A percentile compares a stretch with the other conserved stretches of the same genome.
Evolutionary conservation across 2,329 filamentous ascomycete species (phyloP).

Genomic region (Neodidymelliopsis sp.): DNA sequence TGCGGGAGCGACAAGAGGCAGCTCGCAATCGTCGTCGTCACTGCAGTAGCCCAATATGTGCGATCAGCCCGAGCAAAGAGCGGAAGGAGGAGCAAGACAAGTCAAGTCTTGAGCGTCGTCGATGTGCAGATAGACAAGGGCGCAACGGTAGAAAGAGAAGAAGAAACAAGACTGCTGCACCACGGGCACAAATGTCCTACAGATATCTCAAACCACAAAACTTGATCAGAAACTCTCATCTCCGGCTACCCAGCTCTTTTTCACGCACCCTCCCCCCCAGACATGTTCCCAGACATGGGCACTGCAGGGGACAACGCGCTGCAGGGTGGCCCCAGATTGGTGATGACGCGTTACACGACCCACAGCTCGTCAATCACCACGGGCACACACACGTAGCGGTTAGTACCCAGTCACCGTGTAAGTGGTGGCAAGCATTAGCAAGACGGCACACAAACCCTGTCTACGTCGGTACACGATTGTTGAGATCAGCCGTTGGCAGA

Average conservation of each 20-base stretch:
- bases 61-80: neutral
- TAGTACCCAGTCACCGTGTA: neutral
- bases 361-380: neutral
- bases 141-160: neutral
- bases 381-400: no score
- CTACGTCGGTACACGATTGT: no score
- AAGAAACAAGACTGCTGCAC: slow-evolving; percentile 9
- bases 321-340: slow-evolving; percentile 14
- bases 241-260: slow-evolving; percentile 8
- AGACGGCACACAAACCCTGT: no score
- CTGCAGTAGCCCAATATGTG: slow-evolving; percentile 3
- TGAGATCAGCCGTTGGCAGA: no score
- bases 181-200: slow-evolving; percentile 2
- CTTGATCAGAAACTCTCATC: slow-evolving; percentile 8
- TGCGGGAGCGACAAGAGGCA: slow-evolving; percentile 10
- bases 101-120: no score
- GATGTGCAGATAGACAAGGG: neutral
- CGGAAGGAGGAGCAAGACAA: slow-evolving; percentile 6
- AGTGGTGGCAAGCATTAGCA: no score
- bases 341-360: slow-evolving; percentile 18
- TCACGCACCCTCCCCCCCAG: neutral
- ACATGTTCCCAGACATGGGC: slow-evolving; percentile 11
- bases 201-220: slow-evolving; percentile 13
- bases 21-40: slow-evolving; percentile 9
- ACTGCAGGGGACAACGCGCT: slow-evolving; percentile 17